Conservation (phyloP, 768 basidiomycete genomes). For the Ramaria rubella region DNA sequence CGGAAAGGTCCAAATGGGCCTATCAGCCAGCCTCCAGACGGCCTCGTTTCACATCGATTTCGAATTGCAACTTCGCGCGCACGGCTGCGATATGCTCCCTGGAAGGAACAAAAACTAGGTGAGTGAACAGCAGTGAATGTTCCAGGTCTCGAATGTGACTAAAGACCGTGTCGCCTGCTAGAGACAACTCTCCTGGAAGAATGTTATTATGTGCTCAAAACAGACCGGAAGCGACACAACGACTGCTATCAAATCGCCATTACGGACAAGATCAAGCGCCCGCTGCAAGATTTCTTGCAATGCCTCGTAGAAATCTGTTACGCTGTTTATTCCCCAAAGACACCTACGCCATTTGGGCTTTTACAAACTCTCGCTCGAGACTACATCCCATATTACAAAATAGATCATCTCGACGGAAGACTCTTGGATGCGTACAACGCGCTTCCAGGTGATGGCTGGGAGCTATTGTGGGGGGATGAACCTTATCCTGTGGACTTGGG, state of each 20-base stretch:
- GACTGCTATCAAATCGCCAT: neutral
- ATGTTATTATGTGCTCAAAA: neutral
- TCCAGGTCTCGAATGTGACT: no score
- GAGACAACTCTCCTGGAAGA: neutral
- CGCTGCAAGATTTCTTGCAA: neutral
- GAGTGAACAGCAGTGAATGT: no score
- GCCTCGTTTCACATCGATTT: neutral
- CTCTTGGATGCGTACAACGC: no score
- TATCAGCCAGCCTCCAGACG: neutral
- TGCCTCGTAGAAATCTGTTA: neutral
- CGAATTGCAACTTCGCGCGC: neutral
- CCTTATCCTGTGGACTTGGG: no score
- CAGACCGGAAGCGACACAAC: neutral
- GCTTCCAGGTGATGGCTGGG: no score
- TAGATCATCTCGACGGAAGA: no score
- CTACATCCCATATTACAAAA: no score
- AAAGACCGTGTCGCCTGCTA: no score
- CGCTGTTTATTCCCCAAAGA: neutral
- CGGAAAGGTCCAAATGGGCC: neutral
- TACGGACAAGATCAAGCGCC: neutral
- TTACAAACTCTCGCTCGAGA: no score
- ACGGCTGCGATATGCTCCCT: neutral
- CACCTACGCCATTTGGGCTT: no score
- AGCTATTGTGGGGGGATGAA: no score
- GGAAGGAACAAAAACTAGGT: neutral